Evolutionary conservation across 2,329 filamentous ascomycete genomes (phyloP), one percentile per base, ranked within the genome.

Genomic region (Raffaelea ambrosiae): DNA sequence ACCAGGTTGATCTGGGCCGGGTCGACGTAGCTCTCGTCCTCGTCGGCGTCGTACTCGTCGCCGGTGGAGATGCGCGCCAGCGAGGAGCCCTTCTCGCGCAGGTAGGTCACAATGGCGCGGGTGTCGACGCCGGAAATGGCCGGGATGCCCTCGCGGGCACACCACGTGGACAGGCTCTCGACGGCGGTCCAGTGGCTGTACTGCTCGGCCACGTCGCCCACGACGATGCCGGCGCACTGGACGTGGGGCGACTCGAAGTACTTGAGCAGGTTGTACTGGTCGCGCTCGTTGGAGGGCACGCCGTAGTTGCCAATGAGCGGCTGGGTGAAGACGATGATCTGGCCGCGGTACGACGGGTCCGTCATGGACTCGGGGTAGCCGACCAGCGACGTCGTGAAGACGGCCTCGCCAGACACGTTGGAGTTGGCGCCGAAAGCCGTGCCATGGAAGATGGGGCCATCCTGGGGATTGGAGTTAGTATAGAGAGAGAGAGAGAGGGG

Each of bases 161-260:
- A 98, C 93, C 93, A 98, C 59, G 94, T 78, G 56, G 86, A 77
- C 61, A 98, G 71, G 61, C 87, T 90, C 77, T 98, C 88, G 11
- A 98, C 91, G 33, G 93, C 93, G 53, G 93, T 97, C 93, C 93
- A 98, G 66, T 98, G 93, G 68, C 89, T 95, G 77, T 97, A 96
- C 65, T 90, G 80, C 65, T 88, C 76, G 40, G 93, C 91, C 54
- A 91, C 89, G 64, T 98, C 93, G 59, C 91, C 88, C 47, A 98
- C 93, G 42, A 98, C 91, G 45, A 98, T 86, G 67, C 90, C 93
- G 53, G 87, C 87, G 51, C 91, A 94, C 74, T 98, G 93, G 56
- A 98, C 90, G 70, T 97, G 88, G 46, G 93, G 93, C 23, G 89
- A 96, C 71, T 98, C 93, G 61, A 98, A 98, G 76, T 97, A 95